A percentile compares a stretch with the other conserved stretches of the same genome.
Conservation (phyloP, 805 yeast genomes). For the Maudiozyma pseudohumilis region DNA sequence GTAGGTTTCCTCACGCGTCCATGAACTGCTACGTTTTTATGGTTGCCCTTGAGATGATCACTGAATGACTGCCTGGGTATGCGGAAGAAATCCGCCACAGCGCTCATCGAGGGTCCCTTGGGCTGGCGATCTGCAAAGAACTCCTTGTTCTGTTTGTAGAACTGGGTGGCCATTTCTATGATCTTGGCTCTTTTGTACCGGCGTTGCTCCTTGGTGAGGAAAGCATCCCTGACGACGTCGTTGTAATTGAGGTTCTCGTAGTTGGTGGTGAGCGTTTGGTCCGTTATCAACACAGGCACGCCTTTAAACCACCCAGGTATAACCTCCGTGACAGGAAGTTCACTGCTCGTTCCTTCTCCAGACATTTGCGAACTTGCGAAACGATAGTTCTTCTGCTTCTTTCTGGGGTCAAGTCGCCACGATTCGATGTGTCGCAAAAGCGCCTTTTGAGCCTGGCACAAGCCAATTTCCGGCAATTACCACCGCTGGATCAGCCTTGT, state of each 20-base stretch:
- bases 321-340: too few relatives aligned
- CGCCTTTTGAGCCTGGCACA: too few relatives aligned
- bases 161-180: conserved; percentile 6
- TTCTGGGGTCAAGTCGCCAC: too few relatives aligned
- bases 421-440: too few relatives aligned
- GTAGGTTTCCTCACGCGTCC: conserved; percentile 6
- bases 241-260: conserved; percentile 3
- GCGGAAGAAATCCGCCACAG: conserved; percentile 7
- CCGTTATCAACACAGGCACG: conserved; percentile 4
- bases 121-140: neutral
- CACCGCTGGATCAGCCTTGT: too few relatives aligned
- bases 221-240: conserved; percentile 1
- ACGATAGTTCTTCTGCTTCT: too few relatives aligned
- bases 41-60: conserved; percentile 9
- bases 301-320: conserved; percentile 6
- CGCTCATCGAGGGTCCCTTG: conserved; percentile 2
- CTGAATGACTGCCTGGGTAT: conserved; percentile 9
- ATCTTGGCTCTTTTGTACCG: conserved; percentile 5
- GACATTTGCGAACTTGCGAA: too few relatives aligned
- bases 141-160: conserved; percentile 3
- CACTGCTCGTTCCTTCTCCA: too few relatives aligned
- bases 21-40: conserved; percentile 7
- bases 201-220: conserved; percentile 1
- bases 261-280: conserved; percentile 5
- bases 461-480: too few relatives aligned